Conservation (phyloP, 768 basidiomycete genomes). For the Tylopilus vinaceipallidus region DNA sequence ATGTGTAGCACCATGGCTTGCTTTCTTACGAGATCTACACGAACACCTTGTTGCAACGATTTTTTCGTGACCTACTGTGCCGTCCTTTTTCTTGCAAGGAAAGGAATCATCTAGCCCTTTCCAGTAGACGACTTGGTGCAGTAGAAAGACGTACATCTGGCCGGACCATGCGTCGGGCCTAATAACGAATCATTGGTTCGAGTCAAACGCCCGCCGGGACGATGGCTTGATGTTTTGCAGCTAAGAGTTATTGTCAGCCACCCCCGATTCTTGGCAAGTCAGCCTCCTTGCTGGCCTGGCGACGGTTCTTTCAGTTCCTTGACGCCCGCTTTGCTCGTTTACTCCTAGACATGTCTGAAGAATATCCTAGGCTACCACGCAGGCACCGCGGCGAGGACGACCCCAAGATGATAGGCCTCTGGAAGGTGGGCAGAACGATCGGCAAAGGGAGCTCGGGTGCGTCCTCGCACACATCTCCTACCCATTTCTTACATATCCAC, state of each 20-base stretch:
- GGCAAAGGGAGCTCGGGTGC: conserved; percentile 78
- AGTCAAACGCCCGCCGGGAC: no score
- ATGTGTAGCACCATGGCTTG: conserved; percentile 11
- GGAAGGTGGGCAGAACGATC: conserved; percentile 84
- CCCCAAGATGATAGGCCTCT: conserved; percentile 71
- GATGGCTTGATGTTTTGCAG: conserved; percentile 8
- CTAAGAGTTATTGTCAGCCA: conserved; percentile 24
- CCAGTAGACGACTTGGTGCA: no score
- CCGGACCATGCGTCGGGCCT: no score
- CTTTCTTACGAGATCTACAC: conserved; percentile 24
- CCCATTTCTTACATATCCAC: neutral
- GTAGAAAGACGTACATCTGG: no score
- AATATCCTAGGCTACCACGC: conserved; percentile 29
- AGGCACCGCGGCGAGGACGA: conserved; percentile 37
- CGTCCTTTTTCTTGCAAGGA: no score
- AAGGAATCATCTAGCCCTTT: no score
- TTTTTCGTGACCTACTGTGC: no score
- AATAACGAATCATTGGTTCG: no score
- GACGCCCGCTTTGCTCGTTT: conserved; percentile 2
- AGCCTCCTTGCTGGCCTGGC: conserved; percentile 13
- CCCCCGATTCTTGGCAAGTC: conserved; percentile 7
- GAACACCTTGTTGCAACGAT: conserved; percentile 11
- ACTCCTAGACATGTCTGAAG: conserved; percentile 26
- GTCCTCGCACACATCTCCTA: conserved; percentile 11
- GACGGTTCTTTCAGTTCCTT: neutral